phyloP scores from a whole-genome alignment of 225 moss, liverwort and hornwort species.

The Ulota crispa region DNA sequence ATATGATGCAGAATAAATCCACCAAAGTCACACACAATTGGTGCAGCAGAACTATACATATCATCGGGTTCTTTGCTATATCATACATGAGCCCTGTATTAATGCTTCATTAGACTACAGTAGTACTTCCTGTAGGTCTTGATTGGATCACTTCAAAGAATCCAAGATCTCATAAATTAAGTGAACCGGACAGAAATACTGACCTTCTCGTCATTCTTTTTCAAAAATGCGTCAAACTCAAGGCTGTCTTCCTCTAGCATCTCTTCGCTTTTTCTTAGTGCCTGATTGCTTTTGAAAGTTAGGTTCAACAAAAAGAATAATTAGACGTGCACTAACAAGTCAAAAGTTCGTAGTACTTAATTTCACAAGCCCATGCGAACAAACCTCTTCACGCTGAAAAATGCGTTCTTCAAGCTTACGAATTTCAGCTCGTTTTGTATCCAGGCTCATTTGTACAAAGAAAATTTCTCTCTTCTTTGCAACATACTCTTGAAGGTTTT shows the following conservation, averaged over 20 bases:
- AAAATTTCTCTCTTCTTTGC: constrained; percentile 93
- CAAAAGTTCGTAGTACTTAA: background rate
- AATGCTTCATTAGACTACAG: background rate
- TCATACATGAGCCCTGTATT: background rate
- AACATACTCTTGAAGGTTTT: constrained; percentile 77
- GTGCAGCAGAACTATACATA: background rate
- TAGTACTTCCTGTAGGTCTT: background rate
- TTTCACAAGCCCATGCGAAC: background rate
- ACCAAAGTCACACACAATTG: background rate
- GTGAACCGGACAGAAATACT: background rate
- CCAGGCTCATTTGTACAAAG: constrained; percentile 93
- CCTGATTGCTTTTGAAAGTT: constrained; percentile 31
- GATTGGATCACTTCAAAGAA: background rate
- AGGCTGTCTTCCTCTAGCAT: constrained; percentile 84
- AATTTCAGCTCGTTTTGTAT: constrained; percentile 86
- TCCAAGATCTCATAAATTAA: background rate
- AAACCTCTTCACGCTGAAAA: constrained; percentile 85
- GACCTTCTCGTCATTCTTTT: constrained; percentile 85
- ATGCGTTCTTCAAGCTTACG: constrained; percentile 88
- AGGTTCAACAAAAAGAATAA: background rate
- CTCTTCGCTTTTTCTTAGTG: constrained; percentile 81
- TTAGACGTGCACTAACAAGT: background rate
- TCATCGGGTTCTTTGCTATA: background rate
- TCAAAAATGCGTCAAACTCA: constrained; percentile 80
- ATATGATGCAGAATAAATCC: background rate